Evolutionary conservation across 108 stramenopile genomes (phyloP).

Genomic region (Conticribra guillardii): DNA sequence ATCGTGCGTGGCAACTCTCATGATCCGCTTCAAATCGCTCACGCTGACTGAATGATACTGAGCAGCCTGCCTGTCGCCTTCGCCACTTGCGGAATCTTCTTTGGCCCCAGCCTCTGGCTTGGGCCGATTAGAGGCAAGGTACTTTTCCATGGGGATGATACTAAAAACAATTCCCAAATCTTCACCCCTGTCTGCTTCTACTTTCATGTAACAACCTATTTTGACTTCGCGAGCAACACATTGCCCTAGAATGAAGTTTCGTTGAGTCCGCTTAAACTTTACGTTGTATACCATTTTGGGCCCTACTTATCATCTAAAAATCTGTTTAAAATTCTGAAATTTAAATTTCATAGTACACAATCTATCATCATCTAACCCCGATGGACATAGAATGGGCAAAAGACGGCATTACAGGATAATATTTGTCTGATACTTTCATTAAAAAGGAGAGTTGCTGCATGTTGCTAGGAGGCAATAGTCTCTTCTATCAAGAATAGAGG

Average conservation of each 20-base stretch:
- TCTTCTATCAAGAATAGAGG: too few relatives aligned
- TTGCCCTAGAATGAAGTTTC: slow-evolving; percentile 81
- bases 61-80: slow-evolving; percentile 15
- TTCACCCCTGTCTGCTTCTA: slow-evolving; percentile 97
- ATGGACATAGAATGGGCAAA: too few relatives aligned
- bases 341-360: too few relatives aligned
- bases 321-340: too few relatives aligned
- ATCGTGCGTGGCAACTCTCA: slow-evolving; percentile 85
- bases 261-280: slow-evolving; percentile 93
- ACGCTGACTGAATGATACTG: slow-evolving; percentile 26
- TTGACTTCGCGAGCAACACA: slow-evolving; percentile 72
- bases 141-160: slow-evolving; percentile 69
- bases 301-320: too few relatives aligned
- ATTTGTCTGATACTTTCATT: too few relatives aligned
- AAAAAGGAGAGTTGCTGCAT: too few relatives aligned
- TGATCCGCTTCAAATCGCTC: slow-evolving; percentile 83
- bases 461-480: too few relatives aligned
- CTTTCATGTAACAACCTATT: slow-evolving; percentile 96
- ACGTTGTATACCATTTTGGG: slow-evolving; percentile 87
- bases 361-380: too few relatives aligned
- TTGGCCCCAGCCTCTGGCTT: slow-evolving; percentile 42
- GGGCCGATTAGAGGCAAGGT: slow-evolving; percentile 39
- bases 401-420: too few relatives aligned
- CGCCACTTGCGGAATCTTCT: too few relatives aligned
- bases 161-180: slow-evolving; percentile 94